Percentiles rank a stretch among this genome's conserved stretches.
These are phyloP conservation scores for Sherardia arvensis DNA, from an alignment of 257 asterid species.

Conservation along the genomic window DNA sequence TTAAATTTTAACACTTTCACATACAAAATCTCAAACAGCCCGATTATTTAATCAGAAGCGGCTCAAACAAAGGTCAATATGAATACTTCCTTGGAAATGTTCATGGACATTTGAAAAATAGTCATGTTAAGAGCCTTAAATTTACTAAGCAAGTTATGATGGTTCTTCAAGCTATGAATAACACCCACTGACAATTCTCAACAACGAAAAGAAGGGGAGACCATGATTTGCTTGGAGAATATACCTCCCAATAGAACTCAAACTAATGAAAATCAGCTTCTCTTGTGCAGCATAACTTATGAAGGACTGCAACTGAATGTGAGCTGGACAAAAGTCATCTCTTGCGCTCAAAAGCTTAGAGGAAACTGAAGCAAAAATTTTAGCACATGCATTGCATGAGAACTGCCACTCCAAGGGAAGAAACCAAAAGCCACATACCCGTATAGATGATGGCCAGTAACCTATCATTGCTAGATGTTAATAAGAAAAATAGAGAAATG, in stretches of 20 bases:
- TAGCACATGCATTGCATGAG: constrained; percentile 69
- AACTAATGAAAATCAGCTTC: constrained; percentile 63
- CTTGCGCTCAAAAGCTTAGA: constrained; percentile 22
- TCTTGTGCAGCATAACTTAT: constrained; percentile 33
- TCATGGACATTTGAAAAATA: neutral
- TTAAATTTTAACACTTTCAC: neutral
- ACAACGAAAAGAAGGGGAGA: neutral
- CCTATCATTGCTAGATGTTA: constrained; percentile 29
- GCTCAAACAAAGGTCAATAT: neutral
- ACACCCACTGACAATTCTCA: neutral
- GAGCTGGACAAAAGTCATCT: constrained; percentile 48
- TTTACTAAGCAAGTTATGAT: neutral
- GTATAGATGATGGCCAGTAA: constrained; percentile 86
- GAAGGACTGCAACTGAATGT: constrained; percentile 40
- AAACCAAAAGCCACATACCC: constrained; percentile 93
- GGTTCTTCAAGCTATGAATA: neutral
- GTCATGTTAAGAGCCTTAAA: neutral
- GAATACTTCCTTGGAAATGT: neutral
- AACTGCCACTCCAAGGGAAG: constrained; percentile 85
- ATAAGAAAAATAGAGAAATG: neutral
- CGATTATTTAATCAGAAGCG: neutral
- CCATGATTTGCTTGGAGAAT: constrained; percentile 14
- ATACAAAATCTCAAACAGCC: neutral
- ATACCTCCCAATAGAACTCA: constrained; percentile 90
- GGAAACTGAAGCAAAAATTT: constrained; percentile 34